Evolutionary conservation across 2,329 filamentous ascomycete genomes (phyloP), one percentile per base, ranked within the genome.

Genomic region (Celoporthe dispersa): DNA sequence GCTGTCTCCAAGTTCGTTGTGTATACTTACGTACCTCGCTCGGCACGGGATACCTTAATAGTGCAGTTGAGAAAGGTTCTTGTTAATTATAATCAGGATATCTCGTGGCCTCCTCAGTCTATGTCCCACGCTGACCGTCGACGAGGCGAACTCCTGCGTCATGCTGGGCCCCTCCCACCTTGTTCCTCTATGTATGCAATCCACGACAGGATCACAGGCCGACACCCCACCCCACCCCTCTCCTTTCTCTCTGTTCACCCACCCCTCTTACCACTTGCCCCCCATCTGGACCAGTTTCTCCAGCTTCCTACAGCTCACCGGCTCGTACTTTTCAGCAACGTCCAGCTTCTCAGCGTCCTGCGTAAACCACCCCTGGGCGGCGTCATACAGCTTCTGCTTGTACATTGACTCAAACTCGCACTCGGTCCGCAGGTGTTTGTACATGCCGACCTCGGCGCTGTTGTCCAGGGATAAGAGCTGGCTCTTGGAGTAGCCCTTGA

Each of bases 311-410:
- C 88, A 91, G 68, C 83, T 83, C 22, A 82, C 82, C 83, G 84
- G 85, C 71, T 83, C 81, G 72, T 82, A 86, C 25, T 80, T 79
- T 44, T 85, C 80, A 39, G 94, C 94, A 70, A 88, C 80, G 72
- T 90, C 87, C 88, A 97, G 88, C 84, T 94, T 94, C 72, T 91
- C 90, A 66, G 89, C 85, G 76, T 98, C 94, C 68, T 90, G 88
- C 79, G 89, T 94, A 77, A 97, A 94, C 92, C 94, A 97, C 3
- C 94, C 94, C 75, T 92, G 89, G 0, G 94, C 94, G 63, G 93
- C 91, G 73, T 97, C 90, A 72, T 90, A 84, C 80, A 94, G 84
- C 73, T 89, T 85, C 77, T 90, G 86, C 79, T 91, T 87, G 66
- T 87, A 83, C 63, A 86, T 81, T 72, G 88, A 83, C 82, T 99